phyloP scores from a whole-genome alignment of 2,329 filamentous ascomycete genomes.

The Colletotrichum eremochloae region DNA sequence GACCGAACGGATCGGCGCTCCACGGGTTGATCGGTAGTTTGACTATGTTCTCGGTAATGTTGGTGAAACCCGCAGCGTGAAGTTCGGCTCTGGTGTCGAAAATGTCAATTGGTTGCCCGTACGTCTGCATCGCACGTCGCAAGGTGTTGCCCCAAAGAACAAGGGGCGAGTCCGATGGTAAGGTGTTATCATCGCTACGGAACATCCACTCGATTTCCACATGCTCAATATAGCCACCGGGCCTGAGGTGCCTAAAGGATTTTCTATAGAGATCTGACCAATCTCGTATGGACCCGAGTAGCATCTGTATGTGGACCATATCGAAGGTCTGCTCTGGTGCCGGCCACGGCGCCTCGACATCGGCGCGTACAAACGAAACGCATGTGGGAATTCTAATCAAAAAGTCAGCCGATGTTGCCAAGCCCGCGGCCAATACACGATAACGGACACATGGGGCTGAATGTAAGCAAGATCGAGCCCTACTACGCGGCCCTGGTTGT shows the following conservation, averaged over 20 bases:
- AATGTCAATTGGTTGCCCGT: slow-evolving; percentile 75
- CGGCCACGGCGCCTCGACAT: slow-evolving; percentile 83
- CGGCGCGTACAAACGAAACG: slow-evolving; percentile 76
- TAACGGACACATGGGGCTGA: slow-evolving; percentile 59
- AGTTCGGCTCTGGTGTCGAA: slow-evolving; percentile 66
- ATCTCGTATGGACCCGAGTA: slow-evolving; percentile 80
- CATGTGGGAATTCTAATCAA: slow-evolving; percentile 75
- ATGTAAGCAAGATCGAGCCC: slow-evolving; percentile 57
- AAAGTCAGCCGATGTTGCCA: slow-evolving; percentile 31
- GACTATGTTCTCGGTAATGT: slow-evolving; percentile 79
- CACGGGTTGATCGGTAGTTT: slow-evolving; percentile 81
- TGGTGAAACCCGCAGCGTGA: slow-evolving; percentile 79
- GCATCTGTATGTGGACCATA: slow-evolving; percentile 85
- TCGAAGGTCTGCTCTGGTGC: slow-evolving; percentile 73
- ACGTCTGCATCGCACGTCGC: slow-evolving; percentile 74
- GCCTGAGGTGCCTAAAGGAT: slow-evolving; percentile 72
- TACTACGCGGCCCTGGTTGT: slow-evolving; percentile 49
- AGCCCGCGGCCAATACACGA: neutral
- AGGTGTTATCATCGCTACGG: slow-evolving; percentile 75
- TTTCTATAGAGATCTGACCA: slow-evolving; percentile 83
- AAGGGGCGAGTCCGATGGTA: slow-evolving; percentile 70
- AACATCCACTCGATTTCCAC: slow-evolving; percentile 90
- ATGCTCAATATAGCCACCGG: slow-evolving; percentile 86
- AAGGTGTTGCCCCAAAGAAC: slow-evolving; percentile 78
- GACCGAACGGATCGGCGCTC: slow-evolving; percentile 73